Percentiles rank a stretch among this genome's conserved stretches.
Conservation (phyloP, 164 flowering plant genomes). For the Chimonanthus praecox region DNA sequence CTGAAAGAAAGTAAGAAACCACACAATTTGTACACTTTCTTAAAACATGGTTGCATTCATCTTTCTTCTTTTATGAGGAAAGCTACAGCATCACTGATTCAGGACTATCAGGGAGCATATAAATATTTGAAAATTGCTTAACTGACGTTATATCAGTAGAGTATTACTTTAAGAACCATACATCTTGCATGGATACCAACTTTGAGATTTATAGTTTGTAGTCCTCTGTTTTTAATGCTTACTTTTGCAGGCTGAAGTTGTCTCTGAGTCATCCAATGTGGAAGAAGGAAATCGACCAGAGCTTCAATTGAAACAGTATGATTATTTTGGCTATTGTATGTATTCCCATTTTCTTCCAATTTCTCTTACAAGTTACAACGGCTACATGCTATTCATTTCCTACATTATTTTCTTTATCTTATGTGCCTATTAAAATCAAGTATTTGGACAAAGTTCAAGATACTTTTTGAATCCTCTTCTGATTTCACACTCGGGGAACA, state of each 20-base stretch:
- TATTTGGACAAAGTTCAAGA: too few species aligned
- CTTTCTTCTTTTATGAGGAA: too few species aligned
- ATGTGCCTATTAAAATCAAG: too few species aligned
- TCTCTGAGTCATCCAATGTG: conserved; percentile 37
- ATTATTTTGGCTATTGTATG: conserved; percentile 78
- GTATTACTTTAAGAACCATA: not conserved
- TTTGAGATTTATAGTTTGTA: not conserved
- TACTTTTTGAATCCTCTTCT: too few species aligned
- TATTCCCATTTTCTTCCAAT: not conserved
- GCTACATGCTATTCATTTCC: not conserved
- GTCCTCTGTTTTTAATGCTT: not conserved
- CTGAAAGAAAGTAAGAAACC: too few species aligned
- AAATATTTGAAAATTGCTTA: too few species aligned
- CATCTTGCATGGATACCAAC: not conserved
- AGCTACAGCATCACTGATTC: too few species aligned
- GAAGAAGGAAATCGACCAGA: conserved; percentile 58
- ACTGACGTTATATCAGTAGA: too few species aligned
- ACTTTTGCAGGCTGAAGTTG: conserved; percentile 59
- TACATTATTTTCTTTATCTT: not conserved
- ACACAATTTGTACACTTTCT: too few species aligned
- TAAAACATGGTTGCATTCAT: too few species aligned
- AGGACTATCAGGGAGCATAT: too few species aligned
- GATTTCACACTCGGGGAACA: too few species aligned
- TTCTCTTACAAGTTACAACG: not conserved
- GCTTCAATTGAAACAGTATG: conserved; percentile 54